Evolutionary conservation across 2,329 filamentous ascomycete genomes (phyloP), one percentile per base, ranked within the genome.

Genomic region (Fusarium sp.): DNA sequence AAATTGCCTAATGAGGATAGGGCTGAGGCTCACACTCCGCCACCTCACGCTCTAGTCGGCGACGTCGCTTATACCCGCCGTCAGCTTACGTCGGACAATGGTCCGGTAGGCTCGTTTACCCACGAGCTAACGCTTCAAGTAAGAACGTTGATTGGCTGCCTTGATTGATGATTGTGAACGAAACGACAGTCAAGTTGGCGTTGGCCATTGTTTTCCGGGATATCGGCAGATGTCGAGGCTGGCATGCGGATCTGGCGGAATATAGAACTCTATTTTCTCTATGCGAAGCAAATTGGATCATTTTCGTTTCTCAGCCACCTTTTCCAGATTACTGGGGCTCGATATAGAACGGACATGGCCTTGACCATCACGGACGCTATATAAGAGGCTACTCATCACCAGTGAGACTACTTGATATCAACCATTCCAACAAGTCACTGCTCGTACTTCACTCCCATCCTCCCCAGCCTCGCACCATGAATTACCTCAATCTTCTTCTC

Each of bases 71-170:
- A 25, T 31, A 16, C 28, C 28, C 21, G 52, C 14, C 18, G 21
- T 34, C 52, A 48, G 52, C 52, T 55, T 48, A 55, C 42, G 16
- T 13, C n/a, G 18, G 21, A 14, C 16, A 25, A n/a, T 37, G 12
- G 18, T 16, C n/a, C 9, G 10, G 23, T 28, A 16, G 34, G 30
- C 30, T 41, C 23, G n/a, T 18, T 6, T 3, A n/a, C 25, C 12
- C 11, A 16, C 12, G 13, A n/a, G n/a, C n/a, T n/a, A n/a, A n/a
- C n/a, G n/a, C n/a, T n/a, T n/a, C n/a, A n/a, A n/a, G n/a, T n/a
- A n/a, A n/a, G n/a, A n/a, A n/a, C n/a, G n/a, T n/a, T n/a, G n/a
- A n/a, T 23, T 43, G 21, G 34, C 18, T 18, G 34, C 7, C 18
- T 37, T 7, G 9, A n/a, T n/a, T n/a, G n/a, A n/a, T n/a, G n/a